Base-by-base conservation (phyloP, 208 protist genomes). In the Crithidia bombi region DNA sequence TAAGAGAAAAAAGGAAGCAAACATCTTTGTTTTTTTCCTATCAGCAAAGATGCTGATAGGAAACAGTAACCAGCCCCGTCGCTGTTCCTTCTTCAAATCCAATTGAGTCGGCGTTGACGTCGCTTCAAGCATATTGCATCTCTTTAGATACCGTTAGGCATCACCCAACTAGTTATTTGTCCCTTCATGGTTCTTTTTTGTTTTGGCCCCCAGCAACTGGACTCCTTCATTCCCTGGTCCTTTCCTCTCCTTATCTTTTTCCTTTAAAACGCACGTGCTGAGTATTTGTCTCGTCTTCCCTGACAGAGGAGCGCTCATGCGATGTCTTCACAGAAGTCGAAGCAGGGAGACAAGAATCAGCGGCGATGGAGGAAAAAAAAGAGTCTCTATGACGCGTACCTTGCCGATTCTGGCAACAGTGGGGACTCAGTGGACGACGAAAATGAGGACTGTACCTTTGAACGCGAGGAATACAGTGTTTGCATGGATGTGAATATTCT, bases 401-500 rank as follows among this genome's bases (percentile, higher is more conserved):
- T 90, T 25, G 86, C 84, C 14, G 90, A 92, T 62, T 91, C 90
- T 10, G 85, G 81, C 7, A 87, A 85, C 63, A 86, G 86, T 55
- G 63, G 62, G n/a, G 64, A 57, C 19, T 66, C 62, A 1, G 41
- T 36, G 11, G 58, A 47, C 38, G 67, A 81, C 11, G 65, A 75
- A 19, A 72, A 73, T 35, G 67, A 77, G 9, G 69, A 83, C 23
- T 58, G 65, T n/a, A 73, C 63, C 9, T 82, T 84, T 41, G 70
- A 80, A 43, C 71, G 64, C 14, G 83, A 89, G 58, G 78, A 85
- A 30, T 95, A 84, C 75, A 79, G 49, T 26, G 79, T 86, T 21
- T 79, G 58, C 7, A 92, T 92, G 86, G 83, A 92, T 21, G 86
- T 92, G 25, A 92, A 95, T 43, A 89, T 90, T 66, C 73, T 95